phyloP scores from a whole-genome alignment of 2,329 filamentous ascomycete species.

The Penicillium sp. region DNA sequence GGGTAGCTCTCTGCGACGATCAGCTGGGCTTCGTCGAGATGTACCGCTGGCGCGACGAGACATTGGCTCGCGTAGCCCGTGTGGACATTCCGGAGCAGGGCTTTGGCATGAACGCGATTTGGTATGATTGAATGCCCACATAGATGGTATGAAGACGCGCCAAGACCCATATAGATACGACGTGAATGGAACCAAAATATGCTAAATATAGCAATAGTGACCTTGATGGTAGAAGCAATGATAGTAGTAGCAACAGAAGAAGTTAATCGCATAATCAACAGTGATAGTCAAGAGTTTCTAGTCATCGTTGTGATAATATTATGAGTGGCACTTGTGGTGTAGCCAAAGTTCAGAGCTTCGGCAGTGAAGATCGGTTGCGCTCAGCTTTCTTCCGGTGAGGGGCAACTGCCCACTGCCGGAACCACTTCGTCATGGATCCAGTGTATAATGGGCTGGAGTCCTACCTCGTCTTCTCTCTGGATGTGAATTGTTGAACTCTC shows the following conservation, averaged over 20 bases:
- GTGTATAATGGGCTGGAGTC: background rate
- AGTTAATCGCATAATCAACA: too few relatives aligned
- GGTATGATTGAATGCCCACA: conserved; percentile 65
- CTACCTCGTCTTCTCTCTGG: background rate
- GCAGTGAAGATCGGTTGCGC: conserved; percentile 25
- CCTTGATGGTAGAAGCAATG: too few relatives aligned
- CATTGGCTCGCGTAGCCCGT: conserved; percentile 71
- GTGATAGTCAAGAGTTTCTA: too few relatives aligned
- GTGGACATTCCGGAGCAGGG: conserved; percentile 79
- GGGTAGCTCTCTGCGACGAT: conserved; percentile 85
- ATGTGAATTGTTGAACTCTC: background rate
- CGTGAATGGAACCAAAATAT: background rate
- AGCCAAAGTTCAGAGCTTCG: conserved; percentile 8
- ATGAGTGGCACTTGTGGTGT: background rate
- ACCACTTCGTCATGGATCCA: background rate
- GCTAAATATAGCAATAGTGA: too few relatives aligned
- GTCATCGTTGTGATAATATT: too few relatives aligned
- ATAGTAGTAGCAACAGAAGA: too few relatives aligned
- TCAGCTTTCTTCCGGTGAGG: conserved; percentile 24
- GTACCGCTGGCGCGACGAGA: conserved; percentile 82
- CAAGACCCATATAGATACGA: background rate
- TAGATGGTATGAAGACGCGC: background rate
- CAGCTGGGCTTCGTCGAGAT: conserved; percentile 85
- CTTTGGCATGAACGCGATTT: conserved; percentile 95
- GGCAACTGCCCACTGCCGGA: conserved; percentile 14